A percentile compares a stretch with the other conserved stretches of the same genome.
These are phyloP conservation scores for Onygenales sp. DNA, from an alignment of 2,329 filamentous ascomycete genomes.

Conservation along the genomic window DNA sequence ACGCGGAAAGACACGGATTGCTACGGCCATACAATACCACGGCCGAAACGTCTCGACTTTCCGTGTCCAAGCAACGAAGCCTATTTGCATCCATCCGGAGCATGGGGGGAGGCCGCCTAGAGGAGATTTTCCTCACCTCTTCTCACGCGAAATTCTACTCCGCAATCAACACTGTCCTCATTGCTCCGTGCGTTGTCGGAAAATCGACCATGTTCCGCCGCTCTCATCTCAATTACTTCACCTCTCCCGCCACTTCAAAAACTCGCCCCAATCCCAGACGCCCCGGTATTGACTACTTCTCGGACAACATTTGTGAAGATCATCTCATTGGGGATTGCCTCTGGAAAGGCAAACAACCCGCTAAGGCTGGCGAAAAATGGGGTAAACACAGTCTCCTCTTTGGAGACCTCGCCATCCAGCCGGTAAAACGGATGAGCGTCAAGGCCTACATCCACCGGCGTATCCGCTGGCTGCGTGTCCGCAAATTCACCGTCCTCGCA, in stretches of 20 bases:
- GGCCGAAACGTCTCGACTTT: conserved; percentile 19
- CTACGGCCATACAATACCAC: conserved; percentile 1
- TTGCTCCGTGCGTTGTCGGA: conserved; percentile 89
- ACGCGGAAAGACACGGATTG: conserved; percentile 10
- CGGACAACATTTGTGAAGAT: conserved; percentile 93
- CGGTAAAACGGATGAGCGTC: conserved; percentile 72
- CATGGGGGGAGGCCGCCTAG: conserved; percentile 67
- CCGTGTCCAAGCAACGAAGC: neutral
- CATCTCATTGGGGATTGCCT: conserved; percentile 88
- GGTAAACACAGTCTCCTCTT: conserved; percentile 75
- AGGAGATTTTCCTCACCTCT: conserved; percentile 91
- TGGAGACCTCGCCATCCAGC: conserved; percentile 83
- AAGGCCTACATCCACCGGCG: conserved; percentile 68
- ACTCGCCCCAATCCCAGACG: conserved; percentile 28
- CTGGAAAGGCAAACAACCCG: conserved; percentile 50
- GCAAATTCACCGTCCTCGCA: conserved; percentile 84
- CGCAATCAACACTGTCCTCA: conserved; percentile 84
- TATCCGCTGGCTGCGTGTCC: conserved; percentile 80
- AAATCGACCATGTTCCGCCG: conserved; percentile 99
- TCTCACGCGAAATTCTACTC: conserved; percentile 96
- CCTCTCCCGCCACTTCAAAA: conserved; percentile 41
- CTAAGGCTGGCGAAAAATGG: conserved; percentile 36
- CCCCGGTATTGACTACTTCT: conserved; percentile 84
- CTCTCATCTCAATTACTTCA: conserved; percentile 73
- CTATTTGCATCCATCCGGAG: conserved; percentile 14